Conservation (phyloP, 495 filamentous ascomycete genomes). For the Podospora bellae-mahoneyi region DNA sequence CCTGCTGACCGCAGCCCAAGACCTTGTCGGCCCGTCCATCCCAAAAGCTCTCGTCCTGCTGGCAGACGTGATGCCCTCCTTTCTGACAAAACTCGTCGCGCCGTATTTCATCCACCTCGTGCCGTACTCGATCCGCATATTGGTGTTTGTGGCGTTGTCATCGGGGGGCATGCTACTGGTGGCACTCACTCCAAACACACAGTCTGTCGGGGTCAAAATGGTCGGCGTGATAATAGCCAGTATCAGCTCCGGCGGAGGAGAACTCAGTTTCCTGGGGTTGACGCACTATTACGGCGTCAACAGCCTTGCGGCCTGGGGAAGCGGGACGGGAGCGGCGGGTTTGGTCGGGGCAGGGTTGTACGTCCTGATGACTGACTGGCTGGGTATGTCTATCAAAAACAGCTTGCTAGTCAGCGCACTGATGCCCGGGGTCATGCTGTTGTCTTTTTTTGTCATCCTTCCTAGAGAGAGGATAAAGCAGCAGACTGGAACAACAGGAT, state of each 20-base stretch:
- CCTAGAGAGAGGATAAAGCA: slow-evolving; percentile 58
- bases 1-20: slow-evolving; percentile 91
- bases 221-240: slow-evolving; percentile 82
- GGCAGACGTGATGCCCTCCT: slow-evolving; percentile 85
- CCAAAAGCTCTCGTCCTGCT: slow-evolving; percentile 92
- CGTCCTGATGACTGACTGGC: slow-evolving; percentile 73
- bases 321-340: slow-evolving; percentile 87
- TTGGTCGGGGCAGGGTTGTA: slow-evolving; percentile 84
- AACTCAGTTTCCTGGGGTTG: slow-evolving; percentile 82
- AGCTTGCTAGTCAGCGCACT: slow-evolving; percentile 73
- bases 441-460: slow-evolving; percentile 78
- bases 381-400: slow-evolving; percentile 64
- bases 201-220: slow-evolving; percentile 68
- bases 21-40: slow-evolving; percentile 78
- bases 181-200: slow-evolving; percentile 66
- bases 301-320: slow-evolving; percentile 88
- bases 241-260: slow-evolving; percentile 76
- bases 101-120: slow-evolving; percentile 91
- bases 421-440: slow-evolving; percentile 76
- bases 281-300: slow-evolving; percentile 93
- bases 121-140: slow-evolving; percentile 71
- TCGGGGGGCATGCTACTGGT: slow-evolving; percentile 83
- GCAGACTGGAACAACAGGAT: slow-evolving; percentile 27
- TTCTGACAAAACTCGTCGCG: slow-evolving; percentile 79
- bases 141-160: slow-evolving; percentile 69